Base-by-base conservation (phyloP, 768 basidiomycete genomes). In the Hericium rajendrae region DNA sequence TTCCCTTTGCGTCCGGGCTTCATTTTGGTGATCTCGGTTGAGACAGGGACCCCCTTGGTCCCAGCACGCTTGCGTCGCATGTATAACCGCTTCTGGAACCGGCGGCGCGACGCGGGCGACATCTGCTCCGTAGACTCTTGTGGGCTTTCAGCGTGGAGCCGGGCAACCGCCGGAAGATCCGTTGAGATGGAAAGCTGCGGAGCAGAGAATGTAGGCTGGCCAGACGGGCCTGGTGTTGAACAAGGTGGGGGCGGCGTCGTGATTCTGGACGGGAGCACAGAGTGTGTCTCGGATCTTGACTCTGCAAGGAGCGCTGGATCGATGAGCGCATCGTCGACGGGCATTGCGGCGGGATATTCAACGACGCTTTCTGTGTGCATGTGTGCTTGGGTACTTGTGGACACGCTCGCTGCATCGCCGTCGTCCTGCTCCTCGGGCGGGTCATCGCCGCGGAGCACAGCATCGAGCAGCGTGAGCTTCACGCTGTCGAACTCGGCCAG, bases 1-100 rank as follows among this genome's bases (percentile, higher is more conserved):
- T 53, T 68, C 62, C 11, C 48, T 57, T 70, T 72, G 39, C 70
- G 60, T 5, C 78, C 77, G 4, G 78, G 74, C 55, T 71, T 78
- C 53, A 76, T 55, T 65, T 74, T 62, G 65, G 64, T 61, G 0
- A 67, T 38, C 15, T 62, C 65, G n/a, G 67, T 60, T 53, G 68
- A 69, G 8, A 68, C 68, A 10, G 58, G 65, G 12, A 61, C 67
- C 38, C 74, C 85, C 32, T 65, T 64, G 37, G 73, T 68, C 37
- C 73, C 69, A 2, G 88, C 86, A 43, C 87, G 78, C 66, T 80
- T 83, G 28, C 80, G 78, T 5, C 87, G 81, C 88, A 89, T 89
- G 60, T 86, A 79, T 5, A 89, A 70, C 40, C 86, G 75, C 57
- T 87, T 88, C 57, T 71, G 70, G 24, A 80, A 60, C 18, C 78